A percentile compares a stretch with the other conserved stretches of the same genome.
Evolutionary conservation across 352 stramenopile species (phyloP).

Genomic region (Phytopythium helicoides): DNA sequence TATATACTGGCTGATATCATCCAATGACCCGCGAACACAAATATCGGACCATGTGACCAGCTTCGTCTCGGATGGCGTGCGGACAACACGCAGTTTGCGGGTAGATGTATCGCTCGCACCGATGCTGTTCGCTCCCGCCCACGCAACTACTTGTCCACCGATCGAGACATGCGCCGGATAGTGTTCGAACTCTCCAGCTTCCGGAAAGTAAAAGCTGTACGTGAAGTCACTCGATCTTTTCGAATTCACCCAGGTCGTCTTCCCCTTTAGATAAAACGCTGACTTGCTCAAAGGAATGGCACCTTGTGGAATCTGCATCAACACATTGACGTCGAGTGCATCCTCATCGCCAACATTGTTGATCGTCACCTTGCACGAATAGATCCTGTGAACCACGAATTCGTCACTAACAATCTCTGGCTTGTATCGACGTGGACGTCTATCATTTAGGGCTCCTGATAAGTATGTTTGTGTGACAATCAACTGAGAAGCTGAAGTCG

Average conservation of each 20-base stretch:
- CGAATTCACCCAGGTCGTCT: slow-evolving; percentile 26
- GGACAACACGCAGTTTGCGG: slow-evolving; percentile 24
- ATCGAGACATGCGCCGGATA: slow-evolving; percentile 51
- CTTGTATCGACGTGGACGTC: too few relatives aligned
- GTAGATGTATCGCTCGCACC: slow-evolving; percentile 3
- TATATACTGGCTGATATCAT: slow-evolving; percentile 38
- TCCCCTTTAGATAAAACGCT: slow-evolving; percentile 52
- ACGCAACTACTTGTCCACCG: slow-evolving; percentile 32
- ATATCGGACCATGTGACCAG: slow-evolving; percentile 61
- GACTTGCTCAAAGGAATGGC: slow-evolving; percentile 34
- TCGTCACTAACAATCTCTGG: too few relatives aligned
- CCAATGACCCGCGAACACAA: slow-evolving; percentile 31
- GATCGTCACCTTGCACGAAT: slow-evolving; percentile 47
- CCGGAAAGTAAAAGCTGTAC: slow-evolving; percentile 64
- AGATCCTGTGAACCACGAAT: slow-evolving; percentile 48
- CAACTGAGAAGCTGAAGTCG: slow-evolving; percentile 38
- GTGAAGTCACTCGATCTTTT: slow-evolving; percentile 38
- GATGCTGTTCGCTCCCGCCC: slow-evolving; percentile 18
- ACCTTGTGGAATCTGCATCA: slow-evolving; percentile 69
- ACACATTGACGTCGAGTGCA: slow-evolving; percentile 33
- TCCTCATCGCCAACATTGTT: slow-evolving; percentile 47
- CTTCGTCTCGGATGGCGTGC: slow-evolving; percentile 33
- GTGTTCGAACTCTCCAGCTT: slow-evolving; percentile 37
- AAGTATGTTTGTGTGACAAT: slow-evolving; percentile 67
- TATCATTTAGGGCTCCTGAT: too few relatives aligned